These are phyloP conservation scores for Neurospora tetrasperma DNA, from an alignment of 495 filamentous ascomycete genomes.

Conservation along the genomic window DNA sequence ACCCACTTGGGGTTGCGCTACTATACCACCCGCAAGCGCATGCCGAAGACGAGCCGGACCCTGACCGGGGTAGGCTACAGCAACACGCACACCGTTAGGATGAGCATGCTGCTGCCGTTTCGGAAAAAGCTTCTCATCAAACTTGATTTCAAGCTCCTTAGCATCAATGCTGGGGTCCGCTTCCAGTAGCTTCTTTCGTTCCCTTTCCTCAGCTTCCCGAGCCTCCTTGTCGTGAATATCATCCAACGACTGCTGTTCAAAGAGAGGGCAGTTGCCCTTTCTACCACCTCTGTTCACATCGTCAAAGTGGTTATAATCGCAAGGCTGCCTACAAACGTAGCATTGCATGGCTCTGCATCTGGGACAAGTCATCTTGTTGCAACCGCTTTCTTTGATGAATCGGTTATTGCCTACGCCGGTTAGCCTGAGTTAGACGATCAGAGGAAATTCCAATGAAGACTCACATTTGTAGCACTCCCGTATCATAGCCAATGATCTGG, in stretches of 20 bases:
- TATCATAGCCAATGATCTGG: slow-evolving; percentile 70
- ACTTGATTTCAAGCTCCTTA: slow-evolving; percentile 46
- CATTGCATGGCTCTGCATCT: slow-evolving; percentile 53
- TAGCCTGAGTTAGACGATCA: slow-evolving; percentile 9
- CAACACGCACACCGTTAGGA: background rate
- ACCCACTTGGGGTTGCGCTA: background rate
- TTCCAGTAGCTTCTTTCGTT: slow-evolving; percentile 43
- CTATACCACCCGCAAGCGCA: background rate
- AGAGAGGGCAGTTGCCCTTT: slow-evolving; percentile 50
- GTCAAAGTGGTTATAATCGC: slow-evolving; percentile 43
- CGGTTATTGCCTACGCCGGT: slow-evolving; percentile 39
- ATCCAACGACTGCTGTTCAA: slow-evolving; percentile 44
- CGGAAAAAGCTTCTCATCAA: slow-evolving; percentile 43
- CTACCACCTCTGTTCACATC: slow-evolving; percentile 34
- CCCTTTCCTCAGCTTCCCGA: slow-evolving; percentile 49
- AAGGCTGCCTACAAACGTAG: slow-evolving; percentile 60
- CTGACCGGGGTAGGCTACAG: background rate
- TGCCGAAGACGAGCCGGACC: background rate
- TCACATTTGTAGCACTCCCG: slow-evolving; percentile 60
- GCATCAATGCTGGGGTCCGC: slow-evolving; percentile 51
- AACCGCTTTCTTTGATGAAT: slow-evolving; percentile 68
- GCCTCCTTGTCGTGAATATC: slow-evolving; percentile 57
- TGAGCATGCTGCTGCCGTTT: slow-evolving; percentile 25
- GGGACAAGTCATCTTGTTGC: slow-evolving; percentile 71
- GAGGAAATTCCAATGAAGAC: slow-evolving; percentile 1